A percentile compares a stretch with the other conserved stretches of the same genome.
These are phyloP conservation scores for Anthracocystis panici-leucophaei DNA, from an alignment of 1,284 basidiomycete genomes.

Conservation along the genomic window DNA sequence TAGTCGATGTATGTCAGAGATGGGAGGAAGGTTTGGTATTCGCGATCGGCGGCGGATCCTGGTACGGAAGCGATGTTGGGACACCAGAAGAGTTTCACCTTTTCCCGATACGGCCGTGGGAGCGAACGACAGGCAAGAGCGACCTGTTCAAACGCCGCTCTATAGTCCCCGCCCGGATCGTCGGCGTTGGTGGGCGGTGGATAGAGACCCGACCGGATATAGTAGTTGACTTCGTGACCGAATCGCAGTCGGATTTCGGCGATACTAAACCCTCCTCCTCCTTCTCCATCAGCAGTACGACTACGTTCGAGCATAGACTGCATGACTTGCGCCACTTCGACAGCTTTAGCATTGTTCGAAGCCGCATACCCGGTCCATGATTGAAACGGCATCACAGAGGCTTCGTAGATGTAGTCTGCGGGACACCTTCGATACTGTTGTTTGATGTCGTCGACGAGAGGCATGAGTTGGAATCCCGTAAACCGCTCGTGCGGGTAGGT, in stretches of 20 bases:
- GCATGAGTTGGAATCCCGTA: conserved; percentile 38
- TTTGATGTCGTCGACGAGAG: conserved; percentile 34
- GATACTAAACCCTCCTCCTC: conserved; percentile 20
- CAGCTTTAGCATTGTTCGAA: conserved; percentile 18
- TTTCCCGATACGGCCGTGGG: neutral
- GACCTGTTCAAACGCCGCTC: conserved; percentile 29
- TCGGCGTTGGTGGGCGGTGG: conserved; percentile 13
- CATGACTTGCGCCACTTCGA: conserved; percentile 27
- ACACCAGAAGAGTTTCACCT: conserved; percentile 43
- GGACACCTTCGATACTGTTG: neutral
- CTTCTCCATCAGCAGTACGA: neutral
- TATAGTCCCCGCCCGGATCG: conserved; percentile 18
- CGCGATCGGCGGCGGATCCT: conserved; percentile 11
- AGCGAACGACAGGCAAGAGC: conserved; percentile 21
- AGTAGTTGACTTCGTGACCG: conserved; percentile 47
- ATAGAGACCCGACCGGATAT: conserved; percentile 32
- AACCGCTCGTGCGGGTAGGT: conserved; percentile 31
- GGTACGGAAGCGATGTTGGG: conserved; percentile 41
- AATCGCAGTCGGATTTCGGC: conserved; percentile 28
- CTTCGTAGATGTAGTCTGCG: conserved; percentile 23
- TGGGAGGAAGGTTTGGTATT: conserved; percentile 33
- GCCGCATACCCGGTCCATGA: conserved; percentile 32
- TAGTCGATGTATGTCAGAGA: conserved; percentile 24
- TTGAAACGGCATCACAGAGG: conserved; percentile 41
- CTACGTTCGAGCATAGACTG: conserved; percentile 21